Evolutionary conservation across 179 eudicot genomes (phyloP).

Genomic region (Spinacia oleracea): DNA sequence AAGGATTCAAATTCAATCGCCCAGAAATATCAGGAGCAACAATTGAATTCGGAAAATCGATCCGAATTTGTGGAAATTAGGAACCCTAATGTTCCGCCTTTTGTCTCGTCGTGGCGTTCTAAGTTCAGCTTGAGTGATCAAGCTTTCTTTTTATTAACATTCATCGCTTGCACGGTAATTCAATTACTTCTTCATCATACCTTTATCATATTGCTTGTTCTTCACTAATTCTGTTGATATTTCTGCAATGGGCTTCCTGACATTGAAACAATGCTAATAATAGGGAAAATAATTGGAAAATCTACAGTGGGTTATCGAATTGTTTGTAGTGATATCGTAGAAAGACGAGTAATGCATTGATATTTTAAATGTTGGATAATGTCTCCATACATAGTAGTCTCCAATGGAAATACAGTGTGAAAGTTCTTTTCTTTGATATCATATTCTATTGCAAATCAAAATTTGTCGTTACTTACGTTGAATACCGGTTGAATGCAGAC

Average conservation of each 20-base stretch:
- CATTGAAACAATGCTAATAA: neutral
- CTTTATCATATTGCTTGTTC: neutral
- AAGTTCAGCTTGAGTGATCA: slow-evolving; percentile 54
- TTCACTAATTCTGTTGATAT: neutral
- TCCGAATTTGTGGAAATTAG: slow-evolving; percentile 1
- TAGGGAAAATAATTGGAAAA: neutral
- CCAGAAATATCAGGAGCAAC: neutral
- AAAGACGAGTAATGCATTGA: neutral
- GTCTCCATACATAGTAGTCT: no score
- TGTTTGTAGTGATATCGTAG: neutral
- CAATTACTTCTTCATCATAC: neutral
- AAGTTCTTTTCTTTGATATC: neutral
- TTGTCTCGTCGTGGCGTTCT: slow-evolving; percentile 16
- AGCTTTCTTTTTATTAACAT: slow-evolving; percentile 67
- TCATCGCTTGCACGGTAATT: slow-evolving; percentile 76
- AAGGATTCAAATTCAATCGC: neutral
- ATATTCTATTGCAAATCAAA: neutral
- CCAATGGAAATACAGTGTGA: no score
- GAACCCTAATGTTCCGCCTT: slow-evolving; percentile 10
- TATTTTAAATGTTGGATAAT: neutral
- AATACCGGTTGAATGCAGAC: slow-evolving; percentile 46
- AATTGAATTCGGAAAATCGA: neutral
- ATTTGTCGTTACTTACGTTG: neutral
- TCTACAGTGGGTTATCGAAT: neutral
- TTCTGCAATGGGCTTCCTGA: neutral